A percentile compares a stretch with the other conserved stretches of the same genome.
Evolutionary conservation across 2,329 filamentous ascomycete species (phyloP).

Genomic region (Helotiales sp.): DNA sequence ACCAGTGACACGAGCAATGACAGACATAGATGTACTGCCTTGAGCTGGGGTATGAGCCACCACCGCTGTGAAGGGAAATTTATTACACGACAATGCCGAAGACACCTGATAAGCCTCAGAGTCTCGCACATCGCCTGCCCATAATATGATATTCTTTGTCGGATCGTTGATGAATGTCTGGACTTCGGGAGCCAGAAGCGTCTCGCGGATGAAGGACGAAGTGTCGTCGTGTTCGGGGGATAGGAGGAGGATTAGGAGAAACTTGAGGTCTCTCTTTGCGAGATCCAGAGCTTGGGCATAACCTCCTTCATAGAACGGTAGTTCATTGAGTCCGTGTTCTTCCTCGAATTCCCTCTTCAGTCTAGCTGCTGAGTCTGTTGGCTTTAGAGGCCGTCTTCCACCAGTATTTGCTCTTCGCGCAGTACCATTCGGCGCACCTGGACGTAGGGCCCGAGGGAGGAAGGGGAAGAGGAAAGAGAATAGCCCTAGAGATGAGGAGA

Average conservation of each 20-base stretch:
- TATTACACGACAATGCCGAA: conserved; percentile 82
- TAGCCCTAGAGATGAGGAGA: conserved; percentile 69
- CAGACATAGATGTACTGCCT: conserved; percentile 85
- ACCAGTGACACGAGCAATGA: conserved; percentile 77
- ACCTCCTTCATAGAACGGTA: conserved; percentile 84
- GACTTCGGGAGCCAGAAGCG: conserved; percentile 75
- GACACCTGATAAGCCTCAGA: conserved; percentile 93
- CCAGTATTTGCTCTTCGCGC: conserved; percentile 59
- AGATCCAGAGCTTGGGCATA: conserved; percentile 90
- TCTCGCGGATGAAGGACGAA: conserved; percentile 75
- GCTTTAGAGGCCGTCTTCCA: conserved; percentile 74
- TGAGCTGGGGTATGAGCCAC: conserved; percentile 86
- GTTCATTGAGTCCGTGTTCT: conserved; percentile 71
- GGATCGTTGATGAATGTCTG: conserved; percentile 72
- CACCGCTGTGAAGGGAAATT: conserved; percentile 86
- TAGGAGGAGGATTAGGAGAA: conserved; percentile 82
- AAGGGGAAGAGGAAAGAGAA: conserved; percentile 80
- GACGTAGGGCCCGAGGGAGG: conserved; percentile 65
- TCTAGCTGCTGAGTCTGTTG: conserved; percentile 82
- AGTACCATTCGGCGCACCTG: conserved; percentile 54
- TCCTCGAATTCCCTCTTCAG: conserved; percentile 95
- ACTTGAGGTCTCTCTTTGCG: conserved; percentile 89
- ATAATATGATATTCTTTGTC: conserved; percentile 78
- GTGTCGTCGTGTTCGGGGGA: conserved; percentile 96
- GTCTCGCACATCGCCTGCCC: conserved; percentile 91